These are phyloP conservation scores for Malassezia vespertilionis DNA, from an alignment of 1,284 basidiomycete genomes.

Conservation along the genomic window DNA sequence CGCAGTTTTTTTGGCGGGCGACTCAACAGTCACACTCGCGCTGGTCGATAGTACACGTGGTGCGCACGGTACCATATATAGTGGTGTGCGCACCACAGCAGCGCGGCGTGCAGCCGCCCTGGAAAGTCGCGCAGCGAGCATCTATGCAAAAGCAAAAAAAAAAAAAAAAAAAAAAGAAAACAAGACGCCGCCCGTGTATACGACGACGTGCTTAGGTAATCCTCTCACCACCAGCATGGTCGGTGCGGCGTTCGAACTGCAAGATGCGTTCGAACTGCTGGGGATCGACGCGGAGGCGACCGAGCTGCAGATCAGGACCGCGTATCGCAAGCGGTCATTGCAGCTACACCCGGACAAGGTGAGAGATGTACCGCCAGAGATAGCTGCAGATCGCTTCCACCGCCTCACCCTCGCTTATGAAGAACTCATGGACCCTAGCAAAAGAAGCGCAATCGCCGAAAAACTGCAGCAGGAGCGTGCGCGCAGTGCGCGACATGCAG, in stretches of 20 bases:
- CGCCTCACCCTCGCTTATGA: constrained; percentile 74
- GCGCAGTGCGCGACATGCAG: constrained; percentile 61
- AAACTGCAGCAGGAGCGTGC: constrained; percentile 63
- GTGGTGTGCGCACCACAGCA: too few relatives aligned
- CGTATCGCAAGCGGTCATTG: constrained; percentile 51
- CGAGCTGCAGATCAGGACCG: constrained; percentile 70
- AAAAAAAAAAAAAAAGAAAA: too few relatives aligned
- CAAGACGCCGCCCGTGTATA: too few relatives aligned
- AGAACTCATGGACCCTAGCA: constrained; percentile 68
- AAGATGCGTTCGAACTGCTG: constrained; percentile 47
- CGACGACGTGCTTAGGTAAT: not conserved
- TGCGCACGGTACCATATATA: too few relatives aligned
- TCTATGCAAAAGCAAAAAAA: too few relatives aligned
- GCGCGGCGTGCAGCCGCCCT: too few relatives aligned
- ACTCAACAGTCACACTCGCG: too few relatives aligned
- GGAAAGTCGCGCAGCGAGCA: too few relatives aligned
- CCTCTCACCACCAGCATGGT: not conserved
- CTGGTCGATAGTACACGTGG: too few relatives aligned
- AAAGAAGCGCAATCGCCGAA: constrained; percentile 70
- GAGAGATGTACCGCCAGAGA: constrained; percentile 31
- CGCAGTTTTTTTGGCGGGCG: too few relatives aligned
- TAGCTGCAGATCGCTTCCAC: constrained; percentile 67
- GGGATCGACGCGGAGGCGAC: constrained; percentile 59
- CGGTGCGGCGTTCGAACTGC: constrained; percentile 3
- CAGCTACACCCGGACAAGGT: constrained; percentile 40